Evolutionary conservation across 768 basidiomycete genomes (phyloP), one percentile per base, ranked within the genome.

Genomic region (Leccinum disarticulatum): DNA sequence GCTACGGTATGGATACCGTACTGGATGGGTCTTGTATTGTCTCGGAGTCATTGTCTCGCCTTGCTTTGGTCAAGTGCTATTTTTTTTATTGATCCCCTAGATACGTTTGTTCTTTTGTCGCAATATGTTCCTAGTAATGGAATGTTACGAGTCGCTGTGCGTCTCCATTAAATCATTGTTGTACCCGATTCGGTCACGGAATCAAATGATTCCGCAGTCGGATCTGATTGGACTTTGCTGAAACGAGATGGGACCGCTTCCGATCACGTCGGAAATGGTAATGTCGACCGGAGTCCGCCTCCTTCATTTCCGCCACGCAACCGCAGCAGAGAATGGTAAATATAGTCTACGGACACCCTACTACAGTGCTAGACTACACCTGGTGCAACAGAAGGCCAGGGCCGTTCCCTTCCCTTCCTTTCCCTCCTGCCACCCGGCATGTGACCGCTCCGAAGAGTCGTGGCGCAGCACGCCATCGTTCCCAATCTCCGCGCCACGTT

Each of bases 1-100:
- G 66, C 70, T 74, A 70, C 60, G 59, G 19, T 25, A 31, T 66
- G 57, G 62, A 58, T 58, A 59, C 60, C 61, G 61, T 73, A 69
- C 70, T 74, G 59, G 72, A 75, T 74, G 70, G 66, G 68, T 52
- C 41, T 50, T 50, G 52, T 63, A 57, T 64, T 52, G 33, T 60
- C 47, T 51, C 49, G 19, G 43, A 4, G 17, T 8, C 54, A 54
- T 59, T 61, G 58, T 64, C 52, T 48, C 36, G 57, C 64, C 73
- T 68, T 76, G 76, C 75, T 74, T 61, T 70, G 68, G 74, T 63
- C 77, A 72, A 73, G 66, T 59, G 69, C 69, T 63, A 66, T 65
- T 54, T 68, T 65, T 43, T 46, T 19, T 5, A 46, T 33, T 33
- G 33, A 51, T 38, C 14, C 30, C 14, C 31, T 70, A 70, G 63